Evolutionary conservation across 177 flowering plant genomes (phyloP).

Genomic region (Vitis hybrid): DNA sequence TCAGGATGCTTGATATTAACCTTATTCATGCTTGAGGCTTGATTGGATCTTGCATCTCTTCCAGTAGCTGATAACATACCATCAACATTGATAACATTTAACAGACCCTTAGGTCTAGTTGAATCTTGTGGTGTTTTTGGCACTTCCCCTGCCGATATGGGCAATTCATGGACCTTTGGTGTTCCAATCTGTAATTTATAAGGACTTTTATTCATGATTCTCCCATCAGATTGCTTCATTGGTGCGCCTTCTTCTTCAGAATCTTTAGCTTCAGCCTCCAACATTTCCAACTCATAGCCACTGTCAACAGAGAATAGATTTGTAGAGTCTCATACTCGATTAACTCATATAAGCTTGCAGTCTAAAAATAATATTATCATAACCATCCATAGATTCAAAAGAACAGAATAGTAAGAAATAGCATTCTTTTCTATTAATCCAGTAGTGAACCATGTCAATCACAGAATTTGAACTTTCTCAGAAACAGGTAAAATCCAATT

Average conservation of each 20-base stretch:
- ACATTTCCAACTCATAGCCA: slow-evolving; percentile 79
- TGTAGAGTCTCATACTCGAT: background rate
- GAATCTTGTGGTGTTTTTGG: slow-evolving; percentile 16
- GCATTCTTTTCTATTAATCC: no score
- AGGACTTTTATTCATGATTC: slow-evolving; percentile 25
- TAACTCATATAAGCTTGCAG: background rate
- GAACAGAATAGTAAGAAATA: no score
- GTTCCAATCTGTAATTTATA: slow-evolving; percentile 21
- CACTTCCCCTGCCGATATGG: slow-evolving; percentile 8
- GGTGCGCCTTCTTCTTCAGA: slow-evolving; percentile 69
- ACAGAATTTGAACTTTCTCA: no score
- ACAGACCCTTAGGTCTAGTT: slow-evolving; percentile 14
- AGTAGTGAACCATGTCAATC: no score
- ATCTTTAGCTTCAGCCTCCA: slow-evolving; percentile 90
- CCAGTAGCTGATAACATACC: slow-evolving; percentile 17
- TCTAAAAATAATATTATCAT: no score
- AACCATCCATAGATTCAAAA: no score
- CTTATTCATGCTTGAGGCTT: slow-evolving; percentile 16
- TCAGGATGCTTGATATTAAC: slow-evolving; percentile 11
- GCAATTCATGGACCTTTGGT: slow-evolving; percentile 16
- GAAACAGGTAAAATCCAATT: no score
- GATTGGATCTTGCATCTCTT: slow-evolving; percentile 19
- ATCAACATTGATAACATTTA: slow-evolving; percentile 11
- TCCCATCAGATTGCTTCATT: slow-evolving; percentile 18
- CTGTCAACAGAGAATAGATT: slow-evolving; percentile 31